Evolutionary conservation across 768 basidiomycete species (phyloP).

Genomic region (Boletellus ananas): DNA sequence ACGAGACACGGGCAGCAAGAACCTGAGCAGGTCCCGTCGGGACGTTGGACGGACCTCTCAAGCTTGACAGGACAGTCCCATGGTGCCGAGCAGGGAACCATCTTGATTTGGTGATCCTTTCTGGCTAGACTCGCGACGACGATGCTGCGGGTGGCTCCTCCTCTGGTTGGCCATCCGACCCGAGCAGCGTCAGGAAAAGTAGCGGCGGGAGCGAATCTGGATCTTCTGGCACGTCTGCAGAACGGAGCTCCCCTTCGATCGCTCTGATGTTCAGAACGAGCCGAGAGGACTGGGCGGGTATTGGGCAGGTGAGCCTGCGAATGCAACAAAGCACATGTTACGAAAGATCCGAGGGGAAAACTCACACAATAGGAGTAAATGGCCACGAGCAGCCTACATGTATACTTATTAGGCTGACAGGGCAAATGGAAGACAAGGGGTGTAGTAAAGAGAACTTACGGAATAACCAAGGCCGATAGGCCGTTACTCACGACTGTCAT

Average conservation of each 20-base stretch:
- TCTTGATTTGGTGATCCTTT: no score
- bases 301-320: neutral
- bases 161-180: neutral
- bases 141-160: conserved; percentile 14
- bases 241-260: neutral
- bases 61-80: no score
- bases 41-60: no score
- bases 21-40: no score
- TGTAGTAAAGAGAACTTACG: conserved; percentile 4
- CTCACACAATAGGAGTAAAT: conserved; percentile 22
- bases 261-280: conserved; percentile 20
- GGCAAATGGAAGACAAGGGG: neutral
- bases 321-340: neutral
- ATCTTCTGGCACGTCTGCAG: conserved; percentile 1
- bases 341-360: neutral
- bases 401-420: conserved; percentile 1
- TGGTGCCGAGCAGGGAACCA: no score
- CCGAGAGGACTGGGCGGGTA: conserved; percentile 12
- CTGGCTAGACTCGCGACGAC: conserved; percentile 3
- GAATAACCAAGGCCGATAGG: conserved; percentile 9
- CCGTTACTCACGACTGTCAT: conserved; percentile 11
- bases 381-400: conserved; percentile 12
- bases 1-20: no score
- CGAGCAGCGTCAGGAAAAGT: neutral
- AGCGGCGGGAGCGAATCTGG: conserved; percentile 1